A percentile compares a stretch with the other conserved stretches of the same genome.
Conservation (phyloP, 495 filamentous ascomycete species). For the Aspergillus sparsus region DNA sequence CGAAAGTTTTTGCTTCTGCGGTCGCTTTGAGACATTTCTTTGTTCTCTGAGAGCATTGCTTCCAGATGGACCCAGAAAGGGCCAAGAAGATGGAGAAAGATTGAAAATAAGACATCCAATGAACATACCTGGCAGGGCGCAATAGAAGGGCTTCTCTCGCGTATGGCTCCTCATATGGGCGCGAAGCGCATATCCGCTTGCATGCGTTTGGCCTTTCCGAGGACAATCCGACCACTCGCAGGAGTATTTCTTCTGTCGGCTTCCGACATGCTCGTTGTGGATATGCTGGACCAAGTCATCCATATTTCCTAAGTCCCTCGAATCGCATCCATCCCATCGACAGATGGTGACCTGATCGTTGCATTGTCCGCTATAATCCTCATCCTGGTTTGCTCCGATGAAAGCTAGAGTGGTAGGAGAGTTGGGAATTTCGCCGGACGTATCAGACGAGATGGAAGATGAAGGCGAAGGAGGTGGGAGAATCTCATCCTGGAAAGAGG, state of each 20-base stretch:
- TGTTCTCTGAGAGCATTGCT: not conserved
- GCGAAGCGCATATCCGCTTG: conserved; percentile 90
- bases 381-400: conserved; percentile 61
- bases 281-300: conserved; percentile 91
- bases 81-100: too few relatives aligned
- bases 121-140: conserved; percentile 78
- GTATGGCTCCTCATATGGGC: conserved; percentile 98
- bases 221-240: conserved; percentile 93
- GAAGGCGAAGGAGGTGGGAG: conserved; percentile 44
- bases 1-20: not conserved
- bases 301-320: conserved; percentile 85
- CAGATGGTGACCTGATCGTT: conserved; percentile 86
- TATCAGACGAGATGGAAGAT: conserved; percentile 79
- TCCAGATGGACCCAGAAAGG: not conserved
- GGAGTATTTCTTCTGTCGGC: conserved; percentile 78
- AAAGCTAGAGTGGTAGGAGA: conserved; percentile 46
- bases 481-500: conserved; percentile 39
- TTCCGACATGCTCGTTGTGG: conserved; percentile 88
- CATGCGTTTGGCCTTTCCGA: conserved; percentile 85
- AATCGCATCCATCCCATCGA: conserved; percentile 82
- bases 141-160: conserved; percentile 97
- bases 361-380: conserved; percentile 73
- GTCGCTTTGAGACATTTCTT: not conserved
- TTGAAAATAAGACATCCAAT: not conserved
- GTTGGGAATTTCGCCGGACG: conserved; percentile 71